These are phyloP conservation scores for Cymbopogon flexuosus DNA, from an alignment of 202 grass and related monocot genomes.

Conservation along the genomic window DNA sequence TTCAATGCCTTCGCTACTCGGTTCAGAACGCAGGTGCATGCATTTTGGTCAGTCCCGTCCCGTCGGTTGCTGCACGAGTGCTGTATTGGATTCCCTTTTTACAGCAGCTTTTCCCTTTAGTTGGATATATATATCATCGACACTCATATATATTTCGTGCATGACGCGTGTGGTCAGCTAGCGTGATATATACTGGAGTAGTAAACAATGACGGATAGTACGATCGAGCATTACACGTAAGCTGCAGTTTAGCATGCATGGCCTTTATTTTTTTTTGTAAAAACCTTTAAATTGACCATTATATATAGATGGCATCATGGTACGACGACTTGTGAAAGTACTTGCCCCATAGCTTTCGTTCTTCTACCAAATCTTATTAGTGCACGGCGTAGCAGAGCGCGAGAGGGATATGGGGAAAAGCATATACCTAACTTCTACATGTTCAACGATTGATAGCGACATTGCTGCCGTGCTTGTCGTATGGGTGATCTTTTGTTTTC, in stretches of 20 bases:
- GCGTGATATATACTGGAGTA: not conserved
- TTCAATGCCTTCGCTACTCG: not conserved
- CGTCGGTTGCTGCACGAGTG: not conserved
- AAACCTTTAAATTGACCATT: not conserved
- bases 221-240: not conserved
- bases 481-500: not conserved
- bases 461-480: not conserved
- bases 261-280: not conserved
- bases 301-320: not conserved
- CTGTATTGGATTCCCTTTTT: not conserved
- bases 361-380: not conserved
- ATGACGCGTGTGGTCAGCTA: not conserved
- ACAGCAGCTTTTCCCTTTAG: not conserved
- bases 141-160: not conserved
- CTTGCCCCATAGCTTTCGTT: not conserved
- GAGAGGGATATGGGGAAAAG: not conserved
- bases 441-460: not conserved
- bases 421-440: not conserved
- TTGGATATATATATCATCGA: not conserved
- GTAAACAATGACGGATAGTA: not conserved
- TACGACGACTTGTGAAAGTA: not conserved
- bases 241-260: not conserved
- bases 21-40: constrained; percentile 18
- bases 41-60: not conserved
- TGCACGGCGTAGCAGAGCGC: not conserved